Evolutionary conservation across 805 yeast species (phyloP).

Genomic region (Schizosaccharomyces cryophilus): DNA sequence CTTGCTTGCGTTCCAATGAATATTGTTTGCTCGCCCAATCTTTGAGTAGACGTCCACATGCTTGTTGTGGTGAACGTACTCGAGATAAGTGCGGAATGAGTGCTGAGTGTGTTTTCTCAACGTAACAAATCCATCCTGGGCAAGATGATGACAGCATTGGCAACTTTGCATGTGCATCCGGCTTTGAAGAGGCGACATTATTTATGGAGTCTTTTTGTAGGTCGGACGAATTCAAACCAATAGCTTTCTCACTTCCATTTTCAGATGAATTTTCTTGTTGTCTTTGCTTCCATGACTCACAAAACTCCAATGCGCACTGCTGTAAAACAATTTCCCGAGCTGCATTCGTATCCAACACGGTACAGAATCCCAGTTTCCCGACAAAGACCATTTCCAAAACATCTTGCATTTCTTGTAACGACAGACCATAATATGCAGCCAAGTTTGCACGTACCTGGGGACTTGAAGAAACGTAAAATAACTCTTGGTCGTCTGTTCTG

Average conservation of each 20-base stretch:
- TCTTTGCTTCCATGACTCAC: constrained; percentile 6
- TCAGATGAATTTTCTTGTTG: neutral
- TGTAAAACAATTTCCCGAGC: constrained; percentile 47
- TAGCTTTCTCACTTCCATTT: constrained; percentile 5
- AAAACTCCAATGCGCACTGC: constrained; percentile 22
- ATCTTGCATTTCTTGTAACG: constrained; percentile 34
- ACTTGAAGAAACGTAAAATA: constrained; percentile 52
- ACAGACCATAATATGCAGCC: constrained; percentile 36
- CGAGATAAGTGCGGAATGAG: constrained; percentile 44
- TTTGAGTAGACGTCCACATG: constrained; percentile 62
- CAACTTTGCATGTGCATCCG: neutral
- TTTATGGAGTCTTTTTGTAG: neutral
- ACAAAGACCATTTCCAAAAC: constrained; percentile 33
- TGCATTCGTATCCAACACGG: constrained; percentile 62
- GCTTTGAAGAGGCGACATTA: neutral
- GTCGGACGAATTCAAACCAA: constrained; percentile 3
- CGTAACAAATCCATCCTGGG: constrained; percentile 92
- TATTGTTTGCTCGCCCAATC: constrained; percentile 18
- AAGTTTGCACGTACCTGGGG: constrained; percentile 72
- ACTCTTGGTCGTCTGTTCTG: constrained; percentile 8
- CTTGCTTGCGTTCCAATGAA: constrained; percentile 13
- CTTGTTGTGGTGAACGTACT: constrained; percentile 79
- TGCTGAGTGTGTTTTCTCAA: constrained; percentile 84
- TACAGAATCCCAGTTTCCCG: constrained; percentile 37
- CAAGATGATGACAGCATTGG: constrained; percentile 56